Base-by-base conservation (phyloP, 768 basidiomycete genomes). In the Phylloporus scabripes region DNA sequence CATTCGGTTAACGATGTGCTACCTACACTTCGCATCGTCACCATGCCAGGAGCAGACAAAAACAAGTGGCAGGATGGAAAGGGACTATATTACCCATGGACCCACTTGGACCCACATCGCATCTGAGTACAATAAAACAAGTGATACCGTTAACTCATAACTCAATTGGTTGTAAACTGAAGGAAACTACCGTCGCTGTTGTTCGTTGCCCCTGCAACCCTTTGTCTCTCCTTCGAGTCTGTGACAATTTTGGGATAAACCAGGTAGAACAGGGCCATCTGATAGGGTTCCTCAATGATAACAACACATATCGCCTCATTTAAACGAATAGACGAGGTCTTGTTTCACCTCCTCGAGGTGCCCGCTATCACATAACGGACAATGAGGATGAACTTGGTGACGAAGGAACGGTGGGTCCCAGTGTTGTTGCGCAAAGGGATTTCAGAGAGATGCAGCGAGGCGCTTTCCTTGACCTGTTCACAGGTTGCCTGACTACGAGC, bases 21-120 rank as follows among this genome's bases (percentile, higher is more conserved):
- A 24, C 15, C 17, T 37, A 48, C 26, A n/a, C 24, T 48, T 53
- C 57, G 32, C 49, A 51, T 45, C 49, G 47, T 57, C 46, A 48
- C 59, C 21, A 54, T 11, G 23, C 17, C 15, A 37, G 11, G n/a
- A 18, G 33, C 24, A 41, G 36, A 54, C 50, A 61, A 61, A 49
- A 52, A 58, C 49, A 55, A 55, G 44, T 42, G 20, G 29, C 10
- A 23, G 32, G 42, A 42, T 12, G 42, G 15, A 36, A 44, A 47
- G 14, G 21, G 12, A 40, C 10, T 21, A 42, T 9, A 17, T 23
- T 7, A 33, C 29, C 17, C 41, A 21, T 39, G 60, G 56, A 56
- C 56, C 62, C 9, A 64, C 59, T 56, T 17, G 49, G 61, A 52
- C 59, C 59, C 48, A 61, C 60, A 58, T 1, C 6, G 33, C 24